Evolutionary conservation across 208 protist species (phyloP).

Genomic region (Trypanosoma rangeli): DNA sequence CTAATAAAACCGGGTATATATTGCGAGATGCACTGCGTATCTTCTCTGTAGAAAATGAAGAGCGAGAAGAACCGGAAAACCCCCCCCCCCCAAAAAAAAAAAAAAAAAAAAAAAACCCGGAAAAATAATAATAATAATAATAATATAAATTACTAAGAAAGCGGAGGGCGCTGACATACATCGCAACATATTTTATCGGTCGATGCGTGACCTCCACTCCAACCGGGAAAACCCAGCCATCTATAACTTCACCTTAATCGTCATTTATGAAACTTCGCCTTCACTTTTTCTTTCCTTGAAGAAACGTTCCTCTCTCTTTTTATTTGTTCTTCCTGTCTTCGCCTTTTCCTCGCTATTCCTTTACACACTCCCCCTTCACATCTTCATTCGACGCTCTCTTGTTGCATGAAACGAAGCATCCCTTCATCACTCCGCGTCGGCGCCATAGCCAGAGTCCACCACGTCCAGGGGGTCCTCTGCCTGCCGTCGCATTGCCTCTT

Average conservation of each 20-base stretch:
- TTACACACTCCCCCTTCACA: too few relatives aligned
- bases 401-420: not conserved
- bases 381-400: not conserved
- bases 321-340: slow-evolving; percentile 16
- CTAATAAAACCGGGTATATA: slow-evolving; percentile 16
- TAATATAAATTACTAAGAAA: not conserved
- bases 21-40: not conserved
- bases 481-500: slow-evolving; percentile 61
- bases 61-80: too few relatives aligned
- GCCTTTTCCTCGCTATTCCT: not conserved
- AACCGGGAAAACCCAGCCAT: not conserved
- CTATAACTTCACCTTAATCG: not conserved
- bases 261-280: not conserved
- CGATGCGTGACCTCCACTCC: not conserved
- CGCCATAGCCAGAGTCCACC: slow-evolving; percentile 48
- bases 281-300: slow-evolving; percentile 18
- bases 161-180: not conserved
- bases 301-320: slow-evolving; percentile 1
- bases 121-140: not conserved
- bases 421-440: slow-evolving; percentile 40
- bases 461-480: slow-evolving; percentile 76
- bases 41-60: too few relatives aligned
- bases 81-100: too few relatives aligned
- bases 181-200: not conserved
- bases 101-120: slow-evolving; percentile 4